A percentile compares a stretch with the other conserved stretches of the same genome.
phyloP scores from a whole-genome alignment of 768 basidiomycete species.

The Paxillus ammoniavirescens region DNA sequence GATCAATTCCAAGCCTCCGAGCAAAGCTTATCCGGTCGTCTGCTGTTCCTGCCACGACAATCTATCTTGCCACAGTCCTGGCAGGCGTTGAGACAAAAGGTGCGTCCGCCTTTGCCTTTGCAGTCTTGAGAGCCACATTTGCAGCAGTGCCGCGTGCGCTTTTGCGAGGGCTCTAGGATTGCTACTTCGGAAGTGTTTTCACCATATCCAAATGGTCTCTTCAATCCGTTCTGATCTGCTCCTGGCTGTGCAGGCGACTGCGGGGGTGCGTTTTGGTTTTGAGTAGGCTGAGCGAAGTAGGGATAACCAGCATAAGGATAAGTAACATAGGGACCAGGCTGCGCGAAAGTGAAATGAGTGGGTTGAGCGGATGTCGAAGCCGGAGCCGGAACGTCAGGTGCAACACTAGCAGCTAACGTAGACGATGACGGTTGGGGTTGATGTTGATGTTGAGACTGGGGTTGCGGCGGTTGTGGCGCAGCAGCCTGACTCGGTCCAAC shows the following conservation, averaged over 20 bases:
- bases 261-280: conserved; percentile 18
- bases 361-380: conserved; percentile 27
- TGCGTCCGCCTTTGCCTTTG: conserved; percentile 78
- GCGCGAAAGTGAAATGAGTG: conserved; percentile 29
- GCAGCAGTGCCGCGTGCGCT: conserved; percentile 76
- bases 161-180: conserved; percentile 41
- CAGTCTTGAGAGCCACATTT: conserved; percentile 82
- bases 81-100: conserved; percentile 70
- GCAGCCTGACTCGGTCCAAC: conserved; percentile 23
- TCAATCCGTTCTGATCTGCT: conserved; percentile 25
- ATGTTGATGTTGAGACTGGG: not conserved
- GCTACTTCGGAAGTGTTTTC: conserved; percentile 24
- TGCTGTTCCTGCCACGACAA: conserved; percentile 74
- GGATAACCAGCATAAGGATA: conserved; percentile 37
- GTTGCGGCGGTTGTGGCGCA: conserved; percentile 6
- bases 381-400: conserved; percentile 17
- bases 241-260: conserved; percentile 22
- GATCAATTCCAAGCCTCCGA: conserved; percentile 49
- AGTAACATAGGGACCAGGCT: conserved; percentile 32
- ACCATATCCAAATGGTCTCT: conserved; percentile 28
- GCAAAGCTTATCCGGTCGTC: conserved; percentile 75
- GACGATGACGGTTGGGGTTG: conserved; percentile 22
- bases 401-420: conserved; percentile 14
- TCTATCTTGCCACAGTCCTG: conserved; percentile 83
- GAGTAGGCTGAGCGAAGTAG: conserved; percentile 29